Base-by-base conservation (phyloP, 2,329 filamentous ascomycete species). In the Pezicula radicicola region DNA sequence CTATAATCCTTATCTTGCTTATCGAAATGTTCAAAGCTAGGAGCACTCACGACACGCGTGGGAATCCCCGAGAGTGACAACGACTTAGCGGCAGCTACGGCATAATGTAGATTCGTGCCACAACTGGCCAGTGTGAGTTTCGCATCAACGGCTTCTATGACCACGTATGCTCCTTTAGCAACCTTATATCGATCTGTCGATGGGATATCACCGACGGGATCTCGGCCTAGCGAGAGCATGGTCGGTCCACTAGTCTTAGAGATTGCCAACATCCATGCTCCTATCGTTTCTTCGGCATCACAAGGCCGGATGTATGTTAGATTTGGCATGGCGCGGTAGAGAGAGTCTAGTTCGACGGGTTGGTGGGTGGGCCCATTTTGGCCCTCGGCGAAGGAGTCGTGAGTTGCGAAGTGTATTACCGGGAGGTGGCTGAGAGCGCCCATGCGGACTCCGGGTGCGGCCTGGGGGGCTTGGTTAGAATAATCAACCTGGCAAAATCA, bases 361-460 rank as follows among this genome's bases (percentile, higher is more conserved):
- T 85, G 81, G 55, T 85, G 81, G 0, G 81, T 84, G 0, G 81
- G 81, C 0, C 81, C 82, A 55, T 84, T 77, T 54, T 84, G 76
- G 1, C 82, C 81, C 39, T 72, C 78, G 18, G 76, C 81, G 43
- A 84, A 79, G 10, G 72, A 77, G 66, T 84, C 81, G 65, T 85
- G 81, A 0, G 81, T 85, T 2, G 81, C 82, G 35, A 77, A 71
- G 61, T 84, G 81, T 48, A 85, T 82, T 33, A 72, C 69, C 48
- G 79, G 76, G 2, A 84, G 72, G 28, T 72, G 65, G 47, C 79
- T 75, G 2, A 83, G 70, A 2, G 80, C 80, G 4, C 78, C 79
- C 79, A 84, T 84, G 10, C 81, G 77, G 1, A 84, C 74, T 3
- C 40, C 81, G 0, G 80, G 76, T 0, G 81, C 81, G 9, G 80